Evolutionary conservation across 1,139 yeast genomes (phyloP).

Genomic region (Pichia sp.): DNA sequence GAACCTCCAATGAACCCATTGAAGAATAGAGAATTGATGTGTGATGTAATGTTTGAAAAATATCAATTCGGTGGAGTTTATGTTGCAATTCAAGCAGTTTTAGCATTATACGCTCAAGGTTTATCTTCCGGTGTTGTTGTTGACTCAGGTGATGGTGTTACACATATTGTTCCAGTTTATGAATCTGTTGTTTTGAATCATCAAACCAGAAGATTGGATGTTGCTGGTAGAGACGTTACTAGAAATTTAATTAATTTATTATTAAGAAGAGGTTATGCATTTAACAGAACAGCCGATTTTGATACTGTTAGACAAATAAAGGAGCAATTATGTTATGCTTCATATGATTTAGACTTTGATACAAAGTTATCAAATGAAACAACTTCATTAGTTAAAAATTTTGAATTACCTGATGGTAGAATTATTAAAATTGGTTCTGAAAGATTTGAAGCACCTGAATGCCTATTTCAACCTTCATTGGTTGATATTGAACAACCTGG

Average conservation of each 20-base stretch:
- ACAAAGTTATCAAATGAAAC: slow-evolving; percentile 86
- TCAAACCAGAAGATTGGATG: slow-evolving; percentile 85
- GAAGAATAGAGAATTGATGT: slow-evolving; percentile 89
- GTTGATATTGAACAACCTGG: slow-evolving; percentile 99
- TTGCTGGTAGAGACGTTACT: slow-evolving; percentile 97
- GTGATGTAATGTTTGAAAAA: slow-evolving; percentile 95
- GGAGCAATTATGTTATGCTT: slow-evolving; percentile 91
- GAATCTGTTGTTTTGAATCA: slow-evolving; percentile 94
- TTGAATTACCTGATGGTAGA: slow-evolving; percentile 95
- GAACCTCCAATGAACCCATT: slow-evolving; percentile 98
- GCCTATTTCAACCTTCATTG: slow-evolving; percentile 91
- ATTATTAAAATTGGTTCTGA: slow-evolving; percentile 91
- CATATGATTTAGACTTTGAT: slow-evolving; percentile 88
- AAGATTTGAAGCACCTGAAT: slow-evolving; percentile 96
- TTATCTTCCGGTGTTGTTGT: slow-evolving; percentile 97
- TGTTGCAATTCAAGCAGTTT: slow-evolving; percentile 96
- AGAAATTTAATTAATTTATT: slow-evolving; percentile 84
- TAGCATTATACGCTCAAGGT: slow-evolving; percentile 96
- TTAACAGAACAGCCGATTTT: slow-evolving; percentile 96
- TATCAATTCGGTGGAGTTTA: slow-evolving; percentile 94
- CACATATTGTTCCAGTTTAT: slow-evolving; percentile 96
- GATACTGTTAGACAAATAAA: slow-evolving; percentile 97
- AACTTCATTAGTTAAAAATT: slow-evolving; percentile 82
- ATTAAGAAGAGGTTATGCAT: slow-evolving; percentile 94
- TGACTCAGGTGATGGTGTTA: slow-evolving; percentile 81